Conservation (phyloP, 2,329 filamentous ascomycete genomes). For the Beauveria varroae region DNA sequence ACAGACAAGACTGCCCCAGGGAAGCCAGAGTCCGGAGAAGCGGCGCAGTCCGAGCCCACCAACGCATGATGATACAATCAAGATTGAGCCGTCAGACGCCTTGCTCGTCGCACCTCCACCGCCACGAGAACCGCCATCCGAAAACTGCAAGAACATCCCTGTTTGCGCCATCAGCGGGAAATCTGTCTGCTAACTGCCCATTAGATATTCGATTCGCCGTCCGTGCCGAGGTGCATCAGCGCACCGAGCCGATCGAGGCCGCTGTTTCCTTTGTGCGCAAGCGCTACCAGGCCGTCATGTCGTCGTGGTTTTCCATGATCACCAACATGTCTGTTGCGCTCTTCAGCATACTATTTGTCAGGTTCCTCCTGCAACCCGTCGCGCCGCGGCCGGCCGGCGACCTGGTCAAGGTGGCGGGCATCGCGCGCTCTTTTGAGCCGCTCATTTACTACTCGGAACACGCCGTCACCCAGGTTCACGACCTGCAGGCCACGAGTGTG, state of each 20-base stretch:
- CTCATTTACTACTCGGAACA: constrained; percentile 92
- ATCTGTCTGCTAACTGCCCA: neutral
- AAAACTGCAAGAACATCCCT: constrained; percentile 42
- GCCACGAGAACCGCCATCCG: constrained; percentile 22
- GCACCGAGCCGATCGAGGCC: constrained; percentile 75
- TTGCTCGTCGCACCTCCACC: constrained; percentile 17
- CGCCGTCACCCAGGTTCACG: constrained; percentile 75
- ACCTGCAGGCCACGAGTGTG: constrained; percentile 83
- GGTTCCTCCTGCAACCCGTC: constrained; percentile 63
- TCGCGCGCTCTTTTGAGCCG: constrained; percentile 88
- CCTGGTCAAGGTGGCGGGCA: constrained; percentile 80
- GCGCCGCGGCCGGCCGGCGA: constrained; percentile 42
- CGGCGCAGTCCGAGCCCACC: constrained; percentile 36
- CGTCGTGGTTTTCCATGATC: constrained; percentile 61
- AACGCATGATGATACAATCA: constrained; percentile 31
- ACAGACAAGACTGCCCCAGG: constrained; percentile 46
- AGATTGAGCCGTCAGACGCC: constrained; percentile 25
- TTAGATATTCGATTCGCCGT: constrained; percentile 82
- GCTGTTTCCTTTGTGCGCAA: constrained; percentile 56
- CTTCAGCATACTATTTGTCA: constrained; percentile 56
- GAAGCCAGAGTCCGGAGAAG: constrained; percentile 49
- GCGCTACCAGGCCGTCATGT: constrained; percentile 53
- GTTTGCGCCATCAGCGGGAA: neutral
- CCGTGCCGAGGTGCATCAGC: constrained; percentile 80
- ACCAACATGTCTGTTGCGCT: constrained; percentile 54